Percentiles rank a stretch among this genome's conserved stretches.
These are phyloP conservation scores for Poa pratensis DNA, from an alignment of 176 grass and related monocot genomes.

Conservation along the genomic window DNA sequence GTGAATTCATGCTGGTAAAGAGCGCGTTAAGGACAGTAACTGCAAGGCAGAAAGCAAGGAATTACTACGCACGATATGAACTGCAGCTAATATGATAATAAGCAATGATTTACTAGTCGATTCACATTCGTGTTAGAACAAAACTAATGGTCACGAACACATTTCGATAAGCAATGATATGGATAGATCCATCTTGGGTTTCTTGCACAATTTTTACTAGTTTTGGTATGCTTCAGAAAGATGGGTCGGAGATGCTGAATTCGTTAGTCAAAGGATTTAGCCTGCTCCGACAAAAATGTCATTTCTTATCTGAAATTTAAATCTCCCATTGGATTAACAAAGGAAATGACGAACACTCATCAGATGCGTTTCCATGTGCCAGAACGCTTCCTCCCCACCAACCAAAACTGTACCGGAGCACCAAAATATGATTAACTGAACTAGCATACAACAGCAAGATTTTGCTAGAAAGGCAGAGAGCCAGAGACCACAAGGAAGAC, in stretches of 20 bases:
- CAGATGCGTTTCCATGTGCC: not conserved
- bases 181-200: slow-evolving; percentile 30
- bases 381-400: slow-evolving; percentile 10
- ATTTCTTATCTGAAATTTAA: slow-evolving; percentile 22
- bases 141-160: not conserved
- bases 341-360: slow-evolving; percentile 7
- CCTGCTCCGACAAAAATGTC: not conserved
- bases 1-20: slow-evolving; percentile 89
- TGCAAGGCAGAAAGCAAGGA: slow-evolving; percentile 47
- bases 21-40: slow-evolving; percentile 75
- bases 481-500: not conserved
- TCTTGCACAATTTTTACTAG: not conserved
- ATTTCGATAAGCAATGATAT: slow-evolving; percentile 23
- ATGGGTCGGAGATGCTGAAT: slow-evolving; percentile 6
- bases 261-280: not conserved
- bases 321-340: not conserved
- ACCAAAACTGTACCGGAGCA: not conserved
- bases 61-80: not conserved
- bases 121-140: not conserved
- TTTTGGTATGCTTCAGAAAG: not conserved
- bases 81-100: too few relatives aligned
- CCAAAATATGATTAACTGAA: not conserved
- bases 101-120: not conserved
- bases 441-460: not conserved
- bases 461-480: not conserved